Evolutionary conservation across 768 basidiomycete genomes (phyloP).

Genomic region (Rhizopogon roseolus): DNA sequence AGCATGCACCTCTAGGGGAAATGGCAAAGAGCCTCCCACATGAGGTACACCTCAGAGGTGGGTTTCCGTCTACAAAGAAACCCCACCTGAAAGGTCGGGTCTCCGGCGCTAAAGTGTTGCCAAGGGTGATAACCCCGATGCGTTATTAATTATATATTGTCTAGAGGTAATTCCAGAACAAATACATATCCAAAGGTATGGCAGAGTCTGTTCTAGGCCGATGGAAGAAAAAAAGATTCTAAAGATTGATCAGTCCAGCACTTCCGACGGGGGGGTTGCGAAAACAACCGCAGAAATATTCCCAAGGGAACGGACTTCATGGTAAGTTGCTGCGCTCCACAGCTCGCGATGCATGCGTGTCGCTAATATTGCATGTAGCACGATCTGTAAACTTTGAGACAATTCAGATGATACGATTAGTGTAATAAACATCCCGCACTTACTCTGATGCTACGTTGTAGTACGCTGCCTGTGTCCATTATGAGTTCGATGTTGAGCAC

Average conservation of each 20-base stretch:
- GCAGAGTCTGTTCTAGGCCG: too few species aligned
- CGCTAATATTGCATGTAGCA: not conserved
- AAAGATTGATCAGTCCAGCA: not conserved
- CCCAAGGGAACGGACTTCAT: not conserved
- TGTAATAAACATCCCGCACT: not conserved
- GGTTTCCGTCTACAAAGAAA: too few species aligned
- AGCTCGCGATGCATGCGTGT: not conserved
- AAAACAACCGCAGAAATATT: not conserved
- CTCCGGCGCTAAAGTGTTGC: too few species aligned
- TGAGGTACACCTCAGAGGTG: too few species aligned
- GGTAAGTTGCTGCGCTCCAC: not conserved
- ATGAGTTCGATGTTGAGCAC: not conserved
- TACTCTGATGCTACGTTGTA: not conserved
- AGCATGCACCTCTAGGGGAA: too few species aligned
- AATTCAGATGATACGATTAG: not conserved
- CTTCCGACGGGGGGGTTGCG: not conserved
- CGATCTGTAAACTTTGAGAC: not conserved
- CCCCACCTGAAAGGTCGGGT: too few species aligned
- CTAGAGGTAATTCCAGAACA: too few species aligned
- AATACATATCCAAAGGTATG: too few species aligned
- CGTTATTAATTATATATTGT: too few species aligned
- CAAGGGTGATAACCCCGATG: too few species aligned
- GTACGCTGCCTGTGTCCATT: not conserved
- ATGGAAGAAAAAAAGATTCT: not conserved
- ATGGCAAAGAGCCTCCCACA: too few species aligned